Percentiles rank a stretch among this genome's conserved stretches.
phyloP scores from a whole-genome alignment of 2,329 filamentous ascomycete genomes.

The Fusarium nelsonii region DNA sequence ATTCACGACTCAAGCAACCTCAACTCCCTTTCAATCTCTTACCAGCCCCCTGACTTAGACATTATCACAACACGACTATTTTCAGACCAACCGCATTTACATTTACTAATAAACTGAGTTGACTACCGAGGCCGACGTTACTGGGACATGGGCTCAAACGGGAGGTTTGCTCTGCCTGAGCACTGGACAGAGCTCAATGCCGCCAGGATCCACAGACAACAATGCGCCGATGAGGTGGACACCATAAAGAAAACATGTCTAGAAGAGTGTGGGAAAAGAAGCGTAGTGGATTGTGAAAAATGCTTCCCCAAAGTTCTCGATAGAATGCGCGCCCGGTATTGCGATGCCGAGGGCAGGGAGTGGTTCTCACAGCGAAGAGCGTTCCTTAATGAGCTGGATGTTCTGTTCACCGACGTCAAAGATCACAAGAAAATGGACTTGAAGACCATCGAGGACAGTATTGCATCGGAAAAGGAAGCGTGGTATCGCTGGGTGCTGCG shows the following conservation, averaged over 20 bases:
- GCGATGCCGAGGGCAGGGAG: constrained; percentile 55
- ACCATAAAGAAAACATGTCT: constrained; percentile 59
- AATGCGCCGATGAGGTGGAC: constrained; percentile 58
- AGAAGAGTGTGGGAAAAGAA: constrained; percentile 57
- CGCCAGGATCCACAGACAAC: constrained; percentile 49
- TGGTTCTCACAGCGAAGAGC: constrained; percentile 65
- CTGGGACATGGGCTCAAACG: constrained; percentile 44
- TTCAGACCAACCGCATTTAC: not conserved
- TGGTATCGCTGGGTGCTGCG: constrained; percentile 64
- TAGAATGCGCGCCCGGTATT: constrained; percentile 56
- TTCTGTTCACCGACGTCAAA: constrained; percentile 62
- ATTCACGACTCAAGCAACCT: not conserved
- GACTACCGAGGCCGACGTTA: not conserved
- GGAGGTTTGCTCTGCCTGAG: constrained; percentile 51
- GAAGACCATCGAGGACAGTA: constrained; percentile 61
- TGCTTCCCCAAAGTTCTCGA: constrained; percentile 64
- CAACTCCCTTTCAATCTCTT: not conserved
- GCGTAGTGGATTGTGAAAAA: constrained; percentile 60
- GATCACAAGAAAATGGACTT: constrained; percentile 58
- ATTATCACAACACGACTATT: constrained; percentile 1
- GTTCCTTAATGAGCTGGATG: constrained; percentile 64
- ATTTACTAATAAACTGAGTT: not conserved
- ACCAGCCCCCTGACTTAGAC: not conserved
- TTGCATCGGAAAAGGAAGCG: constrained; percentile 64
- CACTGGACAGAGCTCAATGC: constrained; percentile 56